phyloP scores from a whole-genome alignment of 139 green algal genomes.

The Micractinium sp. region DNA sequence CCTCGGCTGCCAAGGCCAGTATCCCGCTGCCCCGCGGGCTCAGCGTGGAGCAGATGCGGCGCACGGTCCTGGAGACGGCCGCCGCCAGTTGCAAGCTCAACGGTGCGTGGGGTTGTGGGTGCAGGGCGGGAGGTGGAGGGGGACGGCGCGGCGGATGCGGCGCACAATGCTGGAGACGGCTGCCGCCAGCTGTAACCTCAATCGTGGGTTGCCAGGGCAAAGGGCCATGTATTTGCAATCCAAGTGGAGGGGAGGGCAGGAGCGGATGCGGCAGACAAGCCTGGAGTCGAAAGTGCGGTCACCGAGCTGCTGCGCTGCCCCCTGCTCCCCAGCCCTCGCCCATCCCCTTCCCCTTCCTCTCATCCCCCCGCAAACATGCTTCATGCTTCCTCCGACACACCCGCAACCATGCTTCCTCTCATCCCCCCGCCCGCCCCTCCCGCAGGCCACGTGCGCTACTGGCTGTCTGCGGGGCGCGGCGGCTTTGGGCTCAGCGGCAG shows the following conservation, averaged over 20 bases:
- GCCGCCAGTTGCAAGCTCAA: slow-evolving; percentile 73
- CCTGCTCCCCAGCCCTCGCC: not conserved
- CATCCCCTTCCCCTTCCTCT: no score
- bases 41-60: slow-evolving; percentile 55
- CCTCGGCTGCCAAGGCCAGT: slow-evolving; percentile 59
- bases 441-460: slow-evolving; percentile 71
- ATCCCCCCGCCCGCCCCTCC: not conserved
- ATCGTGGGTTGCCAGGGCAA: slow-evolving; percentile 53
- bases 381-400: not conserved
- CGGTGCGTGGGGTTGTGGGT: slow-evolving; percentile 50
- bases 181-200: slow-evolving; percentile 70
- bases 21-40: slow-evolving; percentile 53
- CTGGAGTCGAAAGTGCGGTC: not conserved
- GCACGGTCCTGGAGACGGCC: slow-evolving; percentile 81
- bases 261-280: not conserved
- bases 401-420: not conserved
- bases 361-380: no score
- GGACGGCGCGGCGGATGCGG: slow-evolving; percentile 42
- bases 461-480: slow-evolving; percentile 72
- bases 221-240: not conserved
- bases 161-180: slow-evolving; percentile 81
- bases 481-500: slow-evolving; percentile 63
- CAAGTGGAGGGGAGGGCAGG: not conserved
- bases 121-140: not conserved
- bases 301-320: not conserved